Base-by-base conservation (phyloP, 345 rosid species). In the Citrus medica region DNA sequence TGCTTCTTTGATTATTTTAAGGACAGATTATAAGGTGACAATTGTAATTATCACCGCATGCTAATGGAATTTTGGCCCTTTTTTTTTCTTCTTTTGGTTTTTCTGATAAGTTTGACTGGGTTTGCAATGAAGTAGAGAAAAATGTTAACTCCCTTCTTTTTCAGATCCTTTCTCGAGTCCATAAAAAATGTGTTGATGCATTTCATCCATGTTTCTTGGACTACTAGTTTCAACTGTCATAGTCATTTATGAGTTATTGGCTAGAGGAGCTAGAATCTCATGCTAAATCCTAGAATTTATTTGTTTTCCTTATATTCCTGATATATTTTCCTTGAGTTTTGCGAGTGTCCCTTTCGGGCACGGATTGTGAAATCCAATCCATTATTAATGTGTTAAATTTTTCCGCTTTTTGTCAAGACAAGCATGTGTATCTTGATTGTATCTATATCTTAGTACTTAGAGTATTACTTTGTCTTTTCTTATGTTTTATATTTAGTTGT, bases 281-380 rank as follows among this genome's bases (percentile, higher is more conserved):
- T 25, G 0, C 33, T 51, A 61, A 68, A 48, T 74, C 67, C 67
- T 6, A 6, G 5, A 37, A 56, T 40, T 19, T 33, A 55, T 70
- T 79, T 25, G 14, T 59, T 42, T 37, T 63, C 46, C 30, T 67
- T 67, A 53, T 30, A 24, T 35, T 55, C 3, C 28, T 2, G 19
- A 9, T 37, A 24, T 4, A 22, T 27, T 81, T 70, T 17, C 32
- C n/a, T 69, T 53, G 59, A 48, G 81, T 78, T 69, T 75, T 30
- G 28, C 22, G 21, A 53, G 37, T 78, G 70, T 82, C 75, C 65
- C 64, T 82, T 82, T 78, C 55, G 37, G 53, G 38, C 71, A 35
- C 67, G 73, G 78, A 81, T 77, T 69, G 33, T 76, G 77, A 60
- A 79, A 72, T 80, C 32, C 28, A 61, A 75, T 6, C n/a, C 32